A percentile compares a stretch with the other conserved stretches of the same genome.
phyloP scores from a whole-genome alignment of 805 yeast genomes.

The Wickerhamomyces chambardii region DNA sequence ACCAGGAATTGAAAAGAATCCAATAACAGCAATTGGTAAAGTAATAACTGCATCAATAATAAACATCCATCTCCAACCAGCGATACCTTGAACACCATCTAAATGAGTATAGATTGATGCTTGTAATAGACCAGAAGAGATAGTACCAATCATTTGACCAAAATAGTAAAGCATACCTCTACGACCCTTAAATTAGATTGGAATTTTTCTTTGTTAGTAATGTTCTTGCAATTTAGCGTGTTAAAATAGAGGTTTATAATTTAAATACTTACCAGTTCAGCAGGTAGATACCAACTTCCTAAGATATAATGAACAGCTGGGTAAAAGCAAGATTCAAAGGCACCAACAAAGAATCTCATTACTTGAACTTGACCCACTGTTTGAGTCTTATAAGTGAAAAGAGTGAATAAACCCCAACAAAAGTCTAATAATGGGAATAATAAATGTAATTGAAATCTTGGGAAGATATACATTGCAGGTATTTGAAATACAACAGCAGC shows the following conservation, averaged over 20 bases:
- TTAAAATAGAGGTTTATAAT: too few species aligned
- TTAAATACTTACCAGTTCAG: too few species aligned
- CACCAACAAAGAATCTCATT: constrained; percentile 53
- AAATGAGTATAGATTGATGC: constrained; percentile 20
- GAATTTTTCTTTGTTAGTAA: too few species aligned
- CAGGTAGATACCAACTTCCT: constrained; percentile 48
- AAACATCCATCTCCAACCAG: constrained; percentile 71
- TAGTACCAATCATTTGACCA: constrained; percentile 52
- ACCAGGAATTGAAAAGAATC: constrained; percentile 52
- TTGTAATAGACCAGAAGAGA: constrained; percentile 58
- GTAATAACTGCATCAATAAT: constrained; percentile 57
- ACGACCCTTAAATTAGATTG: too few species aligned
- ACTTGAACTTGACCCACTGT: constrained; percentile 43
- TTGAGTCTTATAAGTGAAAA: constrained; percentile 36
- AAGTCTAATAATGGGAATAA: constrained; percentile 39
- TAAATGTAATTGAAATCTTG: constrained; percentile 42
- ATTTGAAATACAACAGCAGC: constrained; percentile 53
- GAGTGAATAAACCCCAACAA: constrained; percentile 55
- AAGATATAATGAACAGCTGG: constrained; percentile 50
- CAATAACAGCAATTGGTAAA: constrained; percentile 45
- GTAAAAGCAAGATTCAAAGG: constrained; percentile 51
- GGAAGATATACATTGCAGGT: constrained; percentile 50
- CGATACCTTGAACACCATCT: constrained; percentile 41
- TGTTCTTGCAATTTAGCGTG: too few species aligned
- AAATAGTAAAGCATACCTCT: constrained; percentile 51